These are phyloP conservation scores for Lojkania enalia DNA, from an alignment of 2,329 filamentous ascomycete genomes.

Conservation along the genomic window DNA sequence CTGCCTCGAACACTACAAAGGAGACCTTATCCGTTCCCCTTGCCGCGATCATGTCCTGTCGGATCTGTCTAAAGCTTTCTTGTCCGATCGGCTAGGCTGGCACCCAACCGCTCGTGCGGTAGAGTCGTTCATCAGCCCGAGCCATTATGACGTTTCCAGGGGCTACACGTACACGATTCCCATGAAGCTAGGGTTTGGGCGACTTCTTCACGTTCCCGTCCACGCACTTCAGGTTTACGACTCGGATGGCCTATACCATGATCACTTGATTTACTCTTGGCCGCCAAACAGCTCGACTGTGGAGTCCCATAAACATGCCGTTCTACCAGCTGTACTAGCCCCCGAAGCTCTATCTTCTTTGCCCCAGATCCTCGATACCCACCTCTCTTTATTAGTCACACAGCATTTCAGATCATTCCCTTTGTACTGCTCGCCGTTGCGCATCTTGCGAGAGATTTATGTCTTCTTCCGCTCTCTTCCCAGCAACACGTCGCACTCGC, in stretches of 20 bases:
- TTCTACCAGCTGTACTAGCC: constrained; percentile 41
- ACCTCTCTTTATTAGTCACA: constrained; percentile 38
- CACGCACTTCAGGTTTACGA: constrained; percentile 28
- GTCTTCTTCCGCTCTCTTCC: constrained; percentile 32
- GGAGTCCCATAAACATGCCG: constrained; percentile 28
- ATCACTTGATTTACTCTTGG: constrained; percentile 45
- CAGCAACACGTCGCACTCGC: constrained; percentile 17
- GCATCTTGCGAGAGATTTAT: constrained; percentile 41
- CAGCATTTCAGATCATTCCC: constrained; percentile 42
- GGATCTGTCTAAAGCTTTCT: constrained; percentile 32
- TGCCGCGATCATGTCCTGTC: constrained; percentile 40
- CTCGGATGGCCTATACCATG: constrained; percentile 27
- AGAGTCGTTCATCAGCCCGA: constrained; percentile 27
- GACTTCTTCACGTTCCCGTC: constrained; percentile 29
- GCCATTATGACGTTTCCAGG: constrained; percentile 19
- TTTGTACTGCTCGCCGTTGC: constrained; percentile 36
- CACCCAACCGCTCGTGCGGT: constrained; percentile 38
- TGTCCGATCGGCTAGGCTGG: constrained; percentile 40
- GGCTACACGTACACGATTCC: constrained; percentile 33
- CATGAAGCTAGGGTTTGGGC: constrained; percentile 41
- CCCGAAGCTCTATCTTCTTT: constrained; percentile 23
- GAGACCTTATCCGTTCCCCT: constrained; percentile 40
- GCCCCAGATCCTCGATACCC: constrained; percentile 28
- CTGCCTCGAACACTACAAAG: constrained; percentile 44
- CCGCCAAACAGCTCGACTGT: constrained; percentile 26